These are phyloP conservation scores for Microthlaspi erraticum DNA, from an alignment of 345 rosid species.

Conservation along the genomic window DNA sequence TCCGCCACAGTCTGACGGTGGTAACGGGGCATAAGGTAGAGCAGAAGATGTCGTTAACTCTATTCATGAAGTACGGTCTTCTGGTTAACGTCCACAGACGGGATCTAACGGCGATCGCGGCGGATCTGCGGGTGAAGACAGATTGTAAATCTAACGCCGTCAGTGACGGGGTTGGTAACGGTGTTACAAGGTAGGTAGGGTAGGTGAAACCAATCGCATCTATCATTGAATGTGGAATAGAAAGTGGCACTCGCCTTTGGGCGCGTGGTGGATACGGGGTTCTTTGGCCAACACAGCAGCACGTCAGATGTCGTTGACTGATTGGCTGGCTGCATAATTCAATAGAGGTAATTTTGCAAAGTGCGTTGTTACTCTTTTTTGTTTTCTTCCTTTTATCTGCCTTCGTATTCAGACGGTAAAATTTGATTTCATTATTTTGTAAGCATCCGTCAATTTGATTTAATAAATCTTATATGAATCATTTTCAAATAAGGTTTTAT, in stretches of 20 bases:
- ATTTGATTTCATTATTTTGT: conserved; percentile 45
- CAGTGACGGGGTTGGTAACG: conserved; percentile 47
- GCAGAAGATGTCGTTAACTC: conserved; percentile 96
- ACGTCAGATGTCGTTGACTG: conserved; percentile 7
- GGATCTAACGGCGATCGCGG: conserved; percentile 54
- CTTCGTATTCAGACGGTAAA: conserved; percentile 26
- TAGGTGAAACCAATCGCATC: conserved; percentile 34
- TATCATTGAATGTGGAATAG: conserved; percentile 36
- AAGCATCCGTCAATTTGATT: conserved; percentile 33
- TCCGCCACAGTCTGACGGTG: conserved; percentile 70
- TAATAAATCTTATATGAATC: conserved; percentile 1
- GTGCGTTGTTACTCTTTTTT: conserved; percentile 10
- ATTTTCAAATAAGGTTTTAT: neutral
- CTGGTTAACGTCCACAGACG: conserved; percentile 65
- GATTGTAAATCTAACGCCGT: conserved; percentile 32
- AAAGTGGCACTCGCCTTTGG: conserved; percentile 25
- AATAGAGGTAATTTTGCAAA: conserved; percentile 46
- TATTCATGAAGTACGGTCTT: conserved; percentile 91
- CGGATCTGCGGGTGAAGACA: conserved; percentile 41
- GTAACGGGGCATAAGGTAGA: conserved; percentile 79
- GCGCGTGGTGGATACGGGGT: conserved; percentile 34
- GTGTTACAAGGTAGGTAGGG: conserved; percentile 39
- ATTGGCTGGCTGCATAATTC: conserved; percentile 40
- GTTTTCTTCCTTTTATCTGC: neutral
- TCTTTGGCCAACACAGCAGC: neutral